These are phyloP conservation scores for Miamiensis avidus DNA, from an alignment of 169 alveolate species.

Conservation along the genomic window DNA sequence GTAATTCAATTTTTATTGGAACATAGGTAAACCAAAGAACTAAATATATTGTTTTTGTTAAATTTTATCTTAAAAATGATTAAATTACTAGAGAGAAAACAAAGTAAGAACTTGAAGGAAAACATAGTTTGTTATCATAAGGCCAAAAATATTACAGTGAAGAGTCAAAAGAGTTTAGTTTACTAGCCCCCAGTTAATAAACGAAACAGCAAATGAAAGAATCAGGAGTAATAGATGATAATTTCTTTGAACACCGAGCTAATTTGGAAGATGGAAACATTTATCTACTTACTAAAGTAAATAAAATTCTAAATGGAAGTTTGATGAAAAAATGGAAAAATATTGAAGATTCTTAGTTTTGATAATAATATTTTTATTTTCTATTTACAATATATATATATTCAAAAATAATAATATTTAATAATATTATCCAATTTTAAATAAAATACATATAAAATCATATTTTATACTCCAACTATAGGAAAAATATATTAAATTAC, in stretches of 20 bases:
- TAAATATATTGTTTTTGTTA: slow-evolving; percentile 27
- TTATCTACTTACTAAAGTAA: slow-evolving; percentile 14
- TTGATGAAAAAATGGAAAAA: slow-evolving; percentile 22
- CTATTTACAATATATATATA: no score
- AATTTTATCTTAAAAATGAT: slow-evolving; percentile 13
- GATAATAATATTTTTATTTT: neutral
- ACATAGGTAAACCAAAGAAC: slow-evolving; percentile 29
- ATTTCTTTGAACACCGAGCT: slow-evolving; percentile 28
- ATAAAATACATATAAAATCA: no score
- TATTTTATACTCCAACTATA: neutral
- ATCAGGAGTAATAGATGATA: slow-evolving; percentile 3
- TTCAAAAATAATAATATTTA: no score
- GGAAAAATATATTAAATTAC: no score
- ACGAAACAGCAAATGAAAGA: slow-evolving; percentile 21
- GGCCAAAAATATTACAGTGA: slow-evolving; percentile 40
- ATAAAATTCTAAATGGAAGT: slow-evolving; percentile 19
- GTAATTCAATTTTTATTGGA: slow-evolving; percentile 25
- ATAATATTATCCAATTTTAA: neutral
- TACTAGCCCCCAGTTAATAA: slow-evolving; percentile 33
- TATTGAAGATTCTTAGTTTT: slow-evolving; percentile 24
- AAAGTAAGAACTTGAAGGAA: slow-evolving; percentile 37
- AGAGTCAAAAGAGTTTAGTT: slow-evolving; percentile 39
- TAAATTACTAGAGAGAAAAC: slow-evolving; percentile 31
- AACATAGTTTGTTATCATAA: slow-evolving; percentile 30
- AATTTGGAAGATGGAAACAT: slow-evolving; percentile 21